Evolutionary conservation across 75 land plant genomes (phyloP), one percentile per base, ranked within the genome.

Genomic region (Larix kaempferi): DNA sequence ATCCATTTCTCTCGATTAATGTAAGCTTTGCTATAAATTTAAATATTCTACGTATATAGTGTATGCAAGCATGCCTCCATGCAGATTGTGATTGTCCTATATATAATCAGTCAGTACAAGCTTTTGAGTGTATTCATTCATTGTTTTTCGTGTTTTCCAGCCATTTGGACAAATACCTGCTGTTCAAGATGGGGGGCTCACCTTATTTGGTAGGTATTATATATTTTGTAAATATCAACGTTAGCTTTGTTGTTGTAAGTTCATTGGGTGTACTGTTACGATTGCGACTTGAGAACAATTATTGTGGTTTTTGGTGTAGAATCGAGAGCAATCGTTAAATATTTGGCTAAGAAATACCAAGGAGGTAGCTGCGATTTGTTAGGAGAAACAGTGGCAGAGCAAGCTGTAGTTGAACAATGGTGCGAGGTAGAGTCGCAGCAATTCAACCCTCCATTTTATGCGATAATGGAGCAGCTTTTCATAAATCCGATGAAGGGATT

Each of bases 271-370:
- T 25, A 22, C n/a, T n/a, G n/a, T 63, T 22, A 22, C 10, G 0
- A 14, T 14, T 63, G 14, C 16, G 13, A 15, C 27, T 77, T 71
- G 17, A 19, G 33, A 17, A 71, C 11, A 17, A 17, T 17, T 29
- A 29, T 6, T 35, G 26, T 26, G 33, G 5, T 17, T 5, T 5
- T 17, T 17, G n/a, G 0, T 79, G 71, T 86, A 93, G 95, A 93
- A 56, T 89, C 96, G 4, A 69, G 96, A 61, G 90, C 93, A 2
- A 91, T 92, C 37, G 22, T 77, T 21, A 65, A 92, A 5, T 92
- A 92, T 82, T 78, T 87, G 62, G 77, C 88, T 2, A 88, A 91
- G 60, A 84, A 84, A 33, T 87, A 73, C 74, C 57, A 74, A n/a
- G 58, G 58, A 2, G 76, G 86, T 65, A 89, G 91, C 3, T 73